Base-by-base conservation (phyloP, 768 basidiomycete genomes). In the Boletus rubropictus region DNA sequence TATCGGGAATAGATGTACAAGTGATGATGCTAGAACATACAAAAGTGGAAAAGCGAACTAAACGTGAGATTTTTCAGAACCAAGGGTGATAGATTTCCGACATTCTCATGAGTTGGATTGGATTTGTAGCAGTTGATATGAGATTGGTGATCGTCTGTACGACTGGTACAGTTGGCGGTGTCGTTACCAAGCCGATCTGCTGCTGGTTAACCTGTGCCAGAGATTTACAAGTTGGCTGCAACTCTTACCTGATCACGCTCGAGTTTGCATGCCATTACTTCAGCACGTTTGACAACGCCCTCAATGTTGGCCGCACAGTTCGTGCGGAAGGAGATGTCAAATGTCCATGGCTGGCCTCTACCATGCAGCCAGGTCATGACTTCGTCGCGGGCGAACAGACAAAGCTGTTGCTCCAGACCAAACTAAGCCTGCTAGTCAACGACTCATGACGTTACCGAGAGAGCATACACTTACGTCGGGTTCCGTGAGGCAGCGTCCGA, bases 361-460 rank as follows among this genome's bases (percentile, higher is more conserved):
- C 77, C 74, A 28, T 75, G 71, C 51, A 87, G 62, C 87, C 88
- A 90, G 10, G 78, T 74, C 56, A 83, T 75, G 37, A 97, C 87
- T 68, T 99, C 96, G 60, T 99, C 96, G 35, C 93, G 80, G 22
- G 89, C 81, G 63, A 95, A 95, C 43, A 99, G 73, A 53, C 87
- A 88, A 5, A 99, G 77, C 49, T 91, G 89, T 57, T 91, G 87
- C 52, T 96, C 93, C 50, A 99, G 72, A 52, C 97, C 91, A 63
- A 85, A 94, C 88, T 95, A 54, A 8, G 35, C 11, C 5, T 37
- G 34, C 4, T 44, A 39, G 46, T 53, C 33, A 56, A 36, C 22
- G 5, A 38, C 5, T 15, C 7, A 21, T 1, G 8, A 9, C 3
- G 20, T 6, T 10, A n/a, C 9, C 1, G 7, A 42, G 44, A 36